Evolutionary conservation across 768 basidiomycete species (phyloP).

Genomic region (Hericium erinaceus): DNA sequence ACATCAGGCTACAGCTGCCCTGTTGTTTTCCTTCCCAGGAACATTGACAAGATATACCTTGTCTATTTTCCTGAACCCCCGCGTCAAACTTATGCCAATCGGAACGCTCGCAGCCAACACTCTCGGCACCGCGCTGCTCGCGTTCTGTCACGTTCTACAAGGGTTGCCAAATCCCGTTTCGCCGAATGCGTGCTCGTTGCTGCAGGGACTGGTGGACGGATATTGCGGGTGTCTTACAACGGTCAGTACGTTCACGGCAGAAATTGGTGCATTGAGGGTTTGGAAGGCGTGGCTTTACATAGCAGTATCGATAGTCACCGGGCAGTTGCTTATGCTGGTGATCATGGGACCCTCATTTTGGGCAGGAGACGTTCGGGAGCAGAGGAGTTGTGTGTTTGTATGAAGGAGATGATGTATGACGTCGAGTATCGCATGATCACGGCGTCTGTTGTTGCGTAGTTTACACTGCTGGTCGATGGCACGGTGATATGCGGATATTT

Average conservation of each 20-base stretch:
- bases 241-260: slow-evolving; percentile 86
- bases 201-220: slow-evolving; percentile 82
- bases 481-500: too few relatives aligned
- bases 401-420: not conserved
- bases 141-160: slow-evolving; percentile 64
- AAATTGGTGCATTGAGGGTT: slow-evolving; percentile 49
- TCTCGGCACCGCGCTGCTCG: slow-evolving; percentile 76
- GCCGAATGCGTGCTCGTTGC: slow-evolving; percentile 50
- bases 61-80: slow-evolving; percentile 61
- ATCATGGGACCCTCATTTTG: slow-evolving; percentile 64
- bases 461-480: too few relatives aligned
- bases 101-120: slow-evolving; percentile 75
- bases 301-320: slow-evolving; percentile 24
- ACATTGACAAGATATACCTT: slow-evolving; percentile 77
- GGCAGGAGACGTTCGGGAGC: slow-evolving; percentile 35
- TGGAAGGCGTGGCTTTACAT: slow-evolving; percentile 61
- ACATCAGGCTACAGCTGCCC: slow-evolving; percentile 73
- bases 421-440: not conserved
- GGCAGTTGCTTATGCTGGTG: slow-evolving; percentile 61
- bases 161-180: slow-evolving; percentile 37
- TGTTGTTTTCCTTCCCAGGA: slow-evolving; percentile 86
- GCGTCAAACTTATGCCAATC: slow-evolving; percentile 52
- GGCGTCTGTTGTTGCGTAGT: too few relatives aligned
- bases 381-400: slow-evolving; percentile 33
- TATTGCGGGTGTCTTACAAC: slow-evolving; percentile 95